These are phyloP conservation scores for Saturnispora gosingensis DNA, from an alignment of 805 yeast genomes.

Conservation along the genomic window DNA sequence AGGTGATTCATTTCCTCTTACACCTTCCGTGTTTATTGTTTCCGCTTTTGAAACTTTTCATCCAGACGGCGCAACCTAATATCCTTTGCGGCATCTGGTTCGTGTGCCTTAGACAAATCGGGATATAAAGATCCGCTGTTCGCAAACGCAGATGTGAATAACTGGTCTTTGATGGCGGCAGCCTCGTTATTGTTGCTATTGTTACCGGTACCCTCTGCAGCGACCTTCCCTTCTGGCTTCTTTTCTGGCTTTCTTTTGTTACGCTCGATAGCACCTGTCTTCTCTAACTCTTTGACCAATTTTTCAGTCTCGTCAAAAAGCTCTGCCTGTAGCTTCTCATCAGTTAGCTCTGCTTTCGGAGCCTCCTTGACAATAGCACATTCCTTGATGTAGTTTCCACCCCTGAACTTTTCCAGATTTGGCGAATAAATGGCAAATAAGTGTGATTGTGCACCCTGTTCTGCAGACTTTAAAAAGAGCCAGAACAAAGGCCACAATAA, in stretches of 20 bases:
- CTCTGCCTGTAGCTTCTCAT: slow-evolving; percentile 51
- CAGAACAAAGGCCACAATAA: slow-evolving; percentile 75
- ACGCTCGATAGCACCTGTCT: slow-evolving; percentile 58
- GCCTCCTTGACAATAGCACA: slow-evolving; percentile 45
- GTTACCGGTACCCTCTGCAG: not conserved
- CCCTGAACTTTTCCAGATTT: slow-evolving; percentile 47
- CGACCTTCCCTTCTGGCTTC: slow-evolving; percentile 2
- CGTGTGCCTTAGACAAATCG: slow-evolving; percentile 4
- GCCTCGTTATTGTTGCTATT: not conserved
- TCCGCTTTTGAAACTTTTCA: slow-evolving; percentile 14
- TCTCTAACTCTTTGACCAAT: slow-evolving; percentile 54
- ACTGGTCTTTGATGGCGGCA: slow-evolving; percentile 12
- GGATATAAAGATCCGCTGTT: slow-evolving; percentile 10
- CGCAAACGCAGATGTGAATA: slow-evolving; percentile 21
- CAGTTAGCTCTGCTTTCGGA: slow-evolving; percentile 50
- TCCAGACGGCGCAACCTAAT: slow-evolving; percentile 19
- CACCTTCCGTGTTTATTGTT: not conserved
- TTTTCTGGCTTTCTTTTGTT: slow-evolving; percentile 27
- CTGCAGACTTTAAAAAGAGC: slow-evolving; percentile 65
- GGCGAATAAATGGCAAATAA: slow-evolving; percentile 67
- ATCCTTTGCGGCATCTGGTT: slow-evolving; percentile 13
- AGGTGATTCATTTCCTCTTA: not conserved
- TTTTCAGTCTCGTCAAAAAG: slow-evolving; percentile 55
- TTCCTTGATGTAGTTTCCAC: slow-evolving; percentile 68
- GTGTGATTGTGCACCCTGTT: slow-evolving; percentile 73